Conservation (phyloP, 176 grass and related monocot genomes). For the Tuctoria greenei region DNA sequence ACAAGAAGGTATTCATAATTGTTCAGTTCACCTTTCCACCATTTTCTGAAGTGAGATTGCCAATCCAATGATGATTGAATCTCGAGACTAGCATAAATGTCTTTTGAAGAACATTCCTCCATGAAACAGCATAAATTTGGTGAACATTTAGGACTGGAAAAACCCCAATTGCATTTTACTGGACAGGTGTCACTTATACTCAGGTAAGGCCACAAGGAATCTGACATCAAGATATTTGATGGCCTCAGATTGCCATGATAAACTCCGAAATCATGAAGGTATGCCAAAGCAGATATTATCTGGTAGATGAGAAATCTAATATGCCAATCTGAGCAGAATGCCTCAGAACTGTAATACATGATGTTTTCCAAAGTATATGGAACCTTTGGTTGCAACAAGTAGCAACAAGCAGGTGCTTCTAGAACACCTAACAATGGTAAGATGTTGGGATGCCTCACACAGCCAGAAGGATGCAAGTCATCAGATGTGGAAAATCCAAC, state of each 20-base stretch:
- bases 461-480: conserved; percentile 47
- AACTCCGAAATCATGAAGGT: conserved; percentile 79
- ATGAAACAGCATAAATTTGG: conserved; percentile 40
- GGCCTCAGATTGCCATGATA: conserved; percentile 79
- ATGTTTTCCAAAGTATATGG: conserved; percentile 81
- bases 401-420: conserved; percentile 53
- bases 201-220: conserved; percentile 75
- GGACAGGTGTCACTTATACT: conserved; percentile 57
- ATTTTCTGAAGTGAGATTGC: conserved; percentile 64
- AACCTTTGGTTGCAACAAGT: conserved; percentile 67
- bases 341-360: conserved; percentile 73
- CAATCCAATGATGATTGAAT: conserved; percentile 61
- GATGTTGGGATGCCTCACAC: conserved; percentile 82
- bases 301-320: conserved; percentile 84
- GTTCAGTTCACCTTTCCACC: conserved; percentile 84
- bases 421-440: conserved; percentile 71
- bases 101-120: conserved; percentile 48
- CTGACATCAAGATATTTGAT: conserved; percentile 67
- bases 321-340: conserved; percentile 77
- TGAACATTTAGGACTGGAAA: conserved; percentile 35
- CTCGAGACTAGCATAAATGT: conserved; percentile 54
- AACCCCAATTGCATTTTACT: conserved; percentile 51
- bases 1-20: conserved; percentile 96
- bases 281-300: conserved; percentile 71
- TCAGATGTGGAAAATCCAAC: conserved; percentile 72